Evolutionary conservation across 352 stramenopile genomes (phyloP), one percentile per base, ranked within the genome.

Genomic region (Phytopythium boreale): DNA sequence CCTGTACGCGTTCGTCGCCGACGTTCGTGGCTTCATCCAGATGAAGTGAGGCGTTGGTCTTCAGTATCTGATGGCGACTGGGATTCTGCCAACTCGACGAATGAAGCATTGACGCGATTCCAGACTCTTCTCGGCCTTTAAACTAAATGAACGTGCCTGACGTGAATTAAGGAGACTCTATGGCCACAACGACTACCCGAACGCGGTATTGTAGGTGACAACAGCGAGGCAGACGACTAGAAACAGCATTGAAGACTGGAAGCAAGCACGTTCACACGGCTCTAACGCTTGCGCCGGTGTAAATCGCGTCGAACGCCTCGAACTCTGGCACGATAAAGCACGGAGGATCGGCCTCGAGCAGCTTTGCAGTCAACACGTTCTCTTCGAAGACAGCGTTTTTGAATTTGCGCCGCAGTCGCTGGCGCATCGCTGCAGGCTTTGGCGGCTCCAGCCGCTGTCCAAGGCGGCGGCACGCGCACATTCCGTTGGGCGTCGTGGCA

Each of bases 1-100:
- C 34, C 63, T 93, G 50, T 93, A 91, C 58, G 74, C 79, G 19
- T 95, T 95, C 59, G 84, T 93, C 24, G 83, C 81, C 51, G 83
- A 93, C 36, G 87, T 89, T 52, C 84, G 87, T 19, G 87, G 87
- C 11, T 95, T 93, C 61, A 79, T 95, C 37, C 83, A 93, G 66
- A 80, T 95, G 49, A 90, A 88, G 64, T 95, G 82, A 60, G 20
- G 36, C 36, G 29, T 26, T 59, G 12, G 10, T 4, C 22, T 58
- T 29, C 27, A 0, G 22, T n/a, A 15, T 22, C 9, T 44, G 34
- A 39, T 14, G 34, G 34, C 10, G 5, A 7, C 29, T 34, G 7
- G 3, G 29, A 7, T 7, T 39, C 10, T 14, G n/a, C 34, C 34
- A 14, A 39, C 34, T 10, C 34, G 34, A 39, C 10, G 34, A 2